A percentile compares a stretch with the other conserved stretches of the same genome.
phyloP scores from a whole-genome alignment of 2,329 filamentous ascomycete genomes.

The Lizonia empirigonia region DNA sequence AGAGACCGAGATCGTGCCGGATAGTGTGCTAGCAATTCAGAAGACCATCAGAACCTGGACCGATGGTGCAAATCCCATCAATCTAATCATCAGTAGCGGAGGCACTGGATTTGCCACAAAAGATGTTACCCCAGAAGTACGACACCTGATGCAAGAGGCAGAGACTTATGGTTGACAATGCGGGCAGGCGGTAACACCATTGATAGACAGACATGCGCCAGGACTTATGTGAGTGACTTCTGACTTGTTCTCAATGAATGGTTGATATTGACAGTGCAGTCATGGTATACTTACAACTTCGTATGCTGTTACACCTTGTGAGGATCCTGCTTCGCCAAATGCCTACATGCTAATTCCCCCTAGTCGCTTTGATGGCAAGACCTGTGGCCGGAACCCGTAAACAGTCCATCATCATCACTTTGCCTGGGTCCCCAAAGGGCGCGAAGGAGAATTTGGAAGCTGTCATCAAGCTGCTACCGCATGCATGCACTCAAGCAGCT shows the following conservation, averaged over 20 bases:
- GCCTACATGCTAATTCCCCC: conserved; percentile 26
- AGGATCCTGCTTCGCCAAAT: conserved; percentile 47
- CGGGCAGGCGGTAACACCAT: conserved; percentile 71
- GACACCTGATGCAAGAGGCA: neutral
- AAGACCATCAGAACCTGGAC: conserved; percentile 73
- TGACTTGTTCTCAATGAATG: neutral
- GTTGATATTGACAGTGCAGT: conserved; percentile 46
- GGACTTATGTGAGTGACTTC: conserved; percentile 70
- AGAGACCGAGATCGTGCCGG: conserved; percentile 76
- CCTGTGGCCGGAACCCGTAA: conserved; percentile 88
- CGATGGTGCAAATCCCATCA: conserved; percentile 65
- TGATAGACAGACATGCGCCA: conserved; percentile 84
- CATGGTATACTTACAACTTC: conserved; percentile 93
- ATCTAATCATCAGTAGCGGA: conserved; percentile 86
- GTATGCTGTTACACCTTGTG: conserved; percentile 85
- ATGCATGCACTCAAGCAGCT: conserved; percentile 89
- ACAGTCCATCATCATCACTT: conserved; percentile 79
- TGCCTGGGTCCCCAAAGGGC: conserved; percentile 94
- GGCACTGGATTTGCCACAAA: conserved; percentile 89
- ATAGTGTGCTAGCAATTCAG: conserved; percentile 77
- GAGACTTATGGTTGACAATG: conserved; percentile 13
- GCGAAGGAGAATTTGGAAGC: conserved; percentile 92
- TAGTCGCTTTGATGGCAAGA: conserved; percentile 95
- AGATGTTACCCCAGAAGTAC: conserved; percentile 89
- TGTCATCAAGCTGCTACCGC: conserved; percentile 85